Conservation (phyloP, 2,329 filamentous ascomycete genomes). For the Apiospora rasikravindrae region DNA sequence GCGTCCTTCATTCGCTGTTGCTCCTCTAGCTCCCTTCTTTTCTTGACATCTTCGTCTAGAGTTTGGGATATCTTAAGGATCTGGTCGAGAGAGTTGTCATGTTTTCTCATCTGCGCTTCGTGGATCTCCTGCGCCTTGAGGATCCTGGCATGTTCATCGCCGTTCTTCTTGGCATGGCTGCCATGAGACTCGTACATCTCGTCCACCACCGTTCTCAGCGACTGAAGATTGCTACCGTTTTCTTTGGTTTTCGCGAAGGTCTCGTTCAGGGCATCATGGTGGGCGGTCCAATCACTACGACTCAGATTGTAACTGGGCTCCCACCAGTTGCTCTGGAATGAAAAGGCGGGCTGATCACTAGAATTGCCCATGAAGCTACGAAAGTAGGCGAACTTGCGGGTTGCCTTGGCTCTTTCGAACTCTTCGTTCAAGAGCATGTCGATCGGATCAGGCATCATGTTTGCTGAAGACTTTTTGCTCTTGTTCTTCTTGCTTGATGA, state of each 20-base stretch:
- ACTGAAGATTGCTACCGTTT: not conserved
- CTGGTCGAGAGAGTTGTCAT: conserved; percentile 2
- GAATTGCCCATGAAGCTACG: conserved; percentile 9
- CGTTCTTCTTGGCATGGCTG: not conserved
- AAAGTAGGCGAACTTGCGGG: conserved; percentile 2
- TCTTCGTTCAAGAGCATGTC: conserved; percentile 16
- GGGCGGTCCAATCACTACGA: conserved; percentile 3
- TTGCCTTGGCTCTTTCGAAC: conserved; percentile 15
- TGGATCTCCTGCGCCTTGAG: conserved; percentile 5
- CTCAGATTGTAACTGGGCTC: not conserved
- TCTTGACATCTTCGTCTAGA: conserved; percentile 1
- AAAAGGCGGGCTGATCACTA: not conserved
- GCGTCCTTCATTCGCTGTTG: not conserved
- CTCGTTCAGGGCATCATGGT: not conserved
- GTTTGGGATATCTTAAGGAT: not conserved
- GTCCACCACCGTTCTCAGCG: not conserved
- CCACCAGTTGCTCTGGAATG: conserved; percentile 11
- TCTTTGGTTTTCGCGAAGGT: conserved; percentile 16
- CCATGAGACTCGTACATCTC: not conserved
- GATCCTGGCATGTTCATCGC: not conserved
- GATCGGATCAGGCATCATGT: conserved; percentile 8
- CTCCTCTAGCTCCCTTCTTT: conserved; percentile 9
- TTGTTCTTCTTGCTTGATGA: conserved; percentile 8
- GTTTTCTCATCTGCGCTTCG: not conserved
- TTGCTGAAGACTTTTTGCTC: conserved; percentile 1